These are phyloP conservation scores for Ophiostoma australiae DNA, from an alignment of 2,329 filamentous ascomycete species.

Conservation along the genomic window DNA sequence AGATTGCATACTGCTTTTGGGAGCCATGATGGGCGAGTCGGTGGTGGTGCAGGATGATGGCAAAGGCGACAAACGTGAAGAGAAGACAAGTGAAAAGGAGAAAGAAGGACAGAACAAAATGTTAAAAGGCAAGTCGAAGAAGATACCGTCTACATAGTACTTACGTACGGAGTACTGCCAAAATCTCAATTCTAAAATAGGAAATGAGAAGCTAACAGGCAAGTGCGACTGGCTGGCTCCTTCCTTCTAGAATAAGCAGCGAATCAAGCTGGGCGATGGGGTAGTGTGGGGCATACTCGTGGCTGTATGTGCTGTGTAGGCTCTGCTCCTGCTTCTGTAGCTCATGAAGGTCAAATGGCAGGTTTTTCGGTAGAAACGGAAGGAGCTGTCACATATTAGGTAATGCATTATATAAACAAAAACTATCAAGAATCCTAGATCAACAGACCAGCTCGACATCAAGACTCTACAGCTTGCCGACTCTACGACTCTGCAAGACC, in stretches of 20 bases:
- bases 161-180: not conserved
- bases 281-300: not conserved
- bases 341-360: not conserved
- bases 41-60: constrained; percentile 11
- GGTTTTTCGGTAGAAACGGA: too few relatives aligned
- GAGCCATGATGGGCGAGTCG: constrained; percentile 34
- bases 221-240: not conserved
- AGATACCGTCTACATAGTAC: not conserved
- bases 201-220: not conserved
- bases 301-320: not conserved
- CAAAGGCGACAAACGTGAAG: not conserved
- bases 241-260: not conserved
- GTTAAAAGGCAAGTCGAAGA: not conserved
- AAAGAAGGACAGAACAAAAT: not conserved
- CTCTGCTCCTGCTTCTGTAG: not conserved
- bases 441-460: too few relatives aligned
- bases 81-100: not conserved
- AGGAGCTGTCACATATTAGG: not conserved
- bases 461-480: not conserved
- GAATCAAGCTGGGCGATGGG: not conserved
- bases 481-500: not conserved
- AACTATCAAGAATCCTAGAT: too few relatives aligned
- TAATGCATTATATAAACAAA: not conserved
- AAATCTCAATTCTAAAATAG: not conserved
- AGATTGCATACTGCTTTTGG: constrained; percentile 36